Evolutionary conservation across 345 rosid species (phyloP).

Genomic region (Rhizophora mangle): DNA sequence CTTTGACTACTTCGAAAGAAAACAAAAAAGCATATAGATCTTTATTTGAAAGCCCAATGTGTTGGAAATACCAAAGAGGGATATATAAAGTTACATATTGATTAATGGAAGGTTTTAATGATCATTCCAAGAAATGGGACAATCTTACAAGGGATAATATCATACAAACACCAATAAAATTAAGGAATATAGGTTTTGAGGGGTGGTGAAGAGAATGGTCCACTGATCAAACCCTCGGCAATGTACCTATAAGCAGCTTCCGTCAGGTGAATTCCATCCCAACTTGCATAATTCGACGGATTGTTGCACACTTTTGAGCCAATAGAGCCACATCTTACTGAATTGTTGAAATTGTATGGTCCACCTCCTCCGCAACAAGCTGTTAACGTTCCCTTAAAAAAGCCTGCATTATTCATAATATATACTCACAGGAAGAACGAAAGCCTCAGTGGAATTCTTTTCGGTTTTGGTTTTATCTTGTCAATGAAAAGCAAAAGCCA

Average conservation of each 20-base stretch:
- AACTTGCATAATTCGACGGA: slow-evolving; percentile 47
- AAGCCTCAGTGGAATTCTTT: too few relatives aligned
- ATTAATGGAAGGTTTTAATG: too few relatives aligned
- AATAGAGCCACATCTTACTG: slow-evolving; percentile 48
- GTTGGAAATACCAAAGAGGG: too few relatives aligned
- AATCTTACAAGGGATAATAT: neutral
- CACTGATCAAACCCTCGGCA: slow-evolving; percentile 40
- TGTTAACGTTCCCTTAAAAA: slow-evolving; percentile 29
- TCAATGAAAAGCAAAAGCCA: too few relatives aligned
- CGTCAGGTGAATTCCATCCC: slow-evolving; percentile 78
- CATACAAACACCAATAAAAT: neutral
- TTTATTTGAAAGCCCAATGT: too few relatives aligned
- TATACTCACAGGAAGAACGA: too few relatives aligned
- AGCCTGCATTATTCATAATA: slow-evolving; percentile 30
- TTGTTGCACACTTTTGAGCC: slow-evolving; percentile 48
- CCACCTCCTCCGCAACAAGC: slow-evolving; percentile 80
- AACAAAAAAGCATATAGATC: too few relatives aligned
- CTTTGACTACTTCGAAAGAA: too few relatives aligned
- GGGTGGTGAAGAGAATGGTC: slow-evolving; percentile 30
- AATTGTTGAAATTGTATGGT: slow-evolving; percentile 49
- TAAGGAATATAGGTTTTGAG: slow-evolving; percentile 8
- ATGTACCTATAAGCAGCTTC: slow-evolving; percentile 61
- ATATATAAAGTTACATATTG: too few relatives aligned
- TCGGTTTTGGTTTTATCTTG: too few relatives aligned
- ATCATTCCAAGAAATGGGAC: too few relatives aligned